Percentiles rank a stretch among this genome's conserved stretches.
Conservation (phyloP, 1,284 basidiomycete species). For the Ceratobasidium sp. region DNA sequence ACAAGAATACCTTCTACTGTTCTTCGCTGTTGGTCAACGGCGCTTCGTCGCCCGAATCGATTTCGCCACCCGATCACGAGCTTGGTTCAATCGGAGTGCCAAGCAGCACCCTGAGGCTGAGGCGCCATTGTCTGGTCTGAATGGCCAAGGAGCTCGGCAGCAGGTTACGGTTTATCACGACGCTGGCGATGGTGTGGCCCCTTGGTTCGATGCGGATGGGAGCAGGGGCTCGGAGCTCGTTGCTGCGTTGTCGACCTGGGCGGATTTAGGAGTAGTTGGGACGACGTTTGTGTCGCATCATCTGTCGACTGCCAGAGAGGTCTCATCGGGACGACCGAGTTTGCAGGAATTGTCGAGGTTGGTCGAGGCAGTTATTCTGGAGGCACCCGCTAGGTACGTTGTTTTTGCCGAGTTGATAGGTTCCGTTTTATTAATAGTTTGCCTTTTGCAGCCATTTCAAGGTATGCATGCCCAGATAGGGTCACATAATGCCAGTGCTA, state of each 20-base stretch:
- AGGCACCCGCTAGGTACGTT: conserved; percentile 24
- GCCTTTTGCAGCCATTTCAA: conserved; percentile 28
- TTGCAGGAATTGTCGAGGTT: conserved; percentile 26
- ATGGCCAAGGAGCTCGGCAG: not conserved
- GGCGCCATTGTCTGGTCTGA: conserved; percentile 16
- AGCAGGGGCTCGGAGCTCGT: conserved; percentile 27
- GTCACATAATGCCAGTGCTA: not conserved
- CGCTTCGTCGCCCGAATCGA: conserved; percentile 28
- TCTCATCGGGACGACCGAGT: conserved; percentile 20
- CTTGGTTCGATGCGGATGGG: conserved; percentile 38
- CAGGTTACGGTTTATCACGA: conserved; percentile 29
- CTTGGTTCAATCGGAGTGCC: not conserved
- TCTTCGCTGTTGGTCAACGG: conserved; percentile 27
- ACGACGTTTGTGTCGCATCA: conserved; percentile 31
- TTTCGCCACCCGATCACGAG: conserved; percentile 15
- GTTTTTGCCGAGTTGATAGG: not conserved
- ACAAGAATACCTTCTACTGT: conserved; percentile 34
- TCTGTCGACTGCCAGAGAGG: conserved; percentile 32
- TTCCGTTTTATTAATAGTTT: conserved; percentile 8
- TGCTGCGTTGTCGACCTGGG: conserved; percentile 37
- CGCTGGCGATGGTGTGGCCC: not conserved
- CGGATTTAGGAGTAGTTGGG: conserved; percentile 30
- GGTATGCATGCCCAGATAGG: not conserved
- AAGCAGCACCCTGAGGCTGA: not conserved
- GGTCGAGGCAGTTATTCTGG: conserved; percentile 32